phyloP scores from a whole-genome alignment of 352 stramenopile species.

The Globisporangium takayamanum region DNA sequence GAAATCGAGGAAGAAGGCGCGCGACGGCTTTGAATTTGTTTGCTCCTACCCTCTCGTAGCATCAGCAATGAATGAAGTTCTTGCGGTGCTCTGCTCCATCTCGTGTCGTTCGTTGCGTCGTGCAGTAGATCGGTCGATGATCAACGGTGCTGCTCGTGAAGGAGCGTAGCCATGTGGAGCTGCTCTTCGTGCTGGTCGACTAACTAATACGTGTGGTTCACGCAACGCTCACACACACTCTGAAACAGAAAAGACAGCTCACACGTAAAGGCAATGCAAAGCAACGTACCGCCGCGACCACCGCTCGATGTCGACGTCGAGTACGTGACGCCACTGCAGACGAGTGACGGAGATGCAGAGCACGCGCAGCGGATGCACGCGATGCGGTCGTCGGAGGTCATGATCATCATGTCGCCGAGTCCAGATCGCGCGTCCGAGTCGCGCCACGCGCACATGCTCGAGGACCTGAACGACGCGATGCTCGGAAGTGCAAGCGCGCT shows the following conservation, averaged over 20 bases:
- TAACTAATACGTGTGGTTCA: no score
- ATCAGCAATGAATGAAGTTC: conserved; percentile 20
- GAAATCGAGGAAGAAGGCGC: conserved; percentile 20
- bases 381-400: background rate
- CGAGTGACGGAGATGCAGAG: background rate
- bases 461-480: conserved; percentile 4
- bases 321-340: background rate
- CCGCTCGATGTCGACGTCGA: background rate
- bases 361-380: background rate
- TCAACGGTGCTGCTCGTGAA: no score
- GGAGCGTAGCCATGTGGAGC: background rate
- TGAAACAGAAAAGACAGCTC: no score
- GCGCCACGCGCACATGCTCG: background rate
- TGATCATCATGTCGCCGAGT: conserved; percentile 11
- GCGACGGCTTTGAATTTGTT: conserved; percentile 8
- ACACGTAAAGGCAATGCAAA: background rate
- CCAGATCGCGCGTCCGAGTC: conserved; percentile 1
- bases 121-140: background rate
- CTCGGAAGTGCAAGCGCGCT: background rate
- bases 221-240: no score
- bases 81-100: conserved; percentile 7
- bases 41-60: conserved; percentile 3
- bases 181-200: no score
- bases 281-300: background rate
- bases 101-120: background rate